phyloP scores from a whole-genome alignment of 2,329 filamentous ascomycete species.

The Elsinoe perseae region DNA sequence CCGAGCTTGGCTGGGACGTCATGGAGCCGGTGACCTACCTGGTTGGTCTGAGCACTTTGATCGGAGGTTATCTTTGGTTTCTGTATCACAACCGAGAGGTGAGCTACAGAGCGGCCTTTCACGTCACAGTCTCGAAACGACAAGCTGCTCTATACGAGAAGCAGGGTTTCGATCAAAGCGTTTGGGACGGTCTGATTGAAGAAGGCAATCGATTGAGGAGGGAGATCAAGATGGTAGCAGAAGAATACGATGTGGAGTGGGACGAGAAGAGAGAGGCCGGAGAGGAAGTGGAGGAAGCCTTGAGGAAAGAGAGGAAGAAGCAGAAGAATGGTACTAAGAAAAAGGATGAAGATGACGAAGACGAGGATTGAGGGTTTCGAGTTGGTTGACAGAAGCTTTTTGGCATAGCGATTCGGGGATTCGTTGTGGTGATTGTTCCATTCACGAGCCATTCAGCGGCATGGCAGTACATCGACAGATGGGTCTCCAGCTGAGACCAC shows the following conservation, averaged over 20 bases:
- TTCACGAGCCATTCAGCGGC: neutral
- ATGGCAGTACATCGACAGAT: conserved; percentile 11
- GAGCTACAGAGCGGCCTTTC: conserved; percentile 77
- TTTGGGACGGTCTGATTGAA: conserved; percentile 71
- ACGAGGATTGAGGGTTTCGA: conserved; percentile 23
- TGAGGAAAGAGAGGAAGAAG: conserved; percentile 43
- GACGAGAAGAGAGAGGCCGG: conserved; percentile 57
- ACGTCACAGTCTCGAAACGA: conserved; percentile 72
- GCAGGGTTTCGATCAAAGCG: conserved; percentile 64
- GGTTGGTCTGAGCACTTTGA: conserved; percentile 75
- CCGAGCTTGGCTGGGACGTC: conserved; percentile 77
- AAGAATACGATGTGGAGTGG: conserved; percentile 88
- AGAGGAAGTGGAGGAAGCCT: conserved; percentile 49
- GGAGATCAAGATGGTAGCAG: conserved; percentile 73
- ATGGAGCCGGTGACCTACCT: conserved; percentile 90
- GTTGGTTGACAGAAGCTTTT: neutral
- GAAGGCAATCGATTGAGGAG: conserved; percentile 69
- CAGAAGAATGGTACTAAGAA: conserved; percentile 32
- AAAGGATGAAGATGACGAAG: conserved; percentile 29
- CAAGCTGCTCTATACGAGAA: conserved; percentile 69
- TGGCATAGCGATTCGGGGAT: conserved; percentile 2
- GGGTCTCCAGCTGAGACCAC: conserved; percentile 9
- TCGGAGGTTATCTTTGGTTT: conserved; percentile 90
- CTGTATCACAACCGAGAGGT: conserved; percentile 86
- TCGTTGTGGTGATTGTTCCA: neutral